Percentiles rank a stretch among this genome's conserved stretches.
Conservation (phyloP, 106 monocot genomes). For the Dendrobium nobile region DNA sequence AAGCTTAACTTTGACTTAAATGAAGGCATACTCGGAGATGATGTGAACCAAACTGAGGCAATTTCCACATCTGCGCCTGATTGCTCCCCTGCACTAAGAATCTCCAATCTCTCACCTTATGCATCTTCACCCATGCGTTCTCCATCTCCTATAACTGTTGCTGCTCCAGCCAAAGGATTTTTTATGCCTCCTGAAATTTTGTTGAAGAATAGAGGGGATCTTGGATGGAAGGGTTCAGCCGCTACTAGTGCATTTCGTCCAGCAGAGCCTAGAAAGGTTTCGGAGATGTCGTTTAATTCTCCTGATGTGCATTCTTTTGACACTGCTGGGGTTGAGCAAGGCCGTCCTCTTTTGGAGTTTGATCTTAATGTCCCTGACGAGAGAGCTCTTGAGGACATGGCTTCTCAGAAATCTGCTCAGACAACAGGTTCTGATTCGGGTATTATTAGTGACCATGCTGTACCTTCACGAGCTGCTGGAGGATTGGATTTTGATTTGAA, state of each 20-base stretch:
- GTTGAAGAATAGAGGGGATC: constrained; percentile 38
- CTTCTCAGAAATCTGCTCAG: constrained; percentile 29
- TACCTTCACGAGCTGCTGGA: constrained; percentile 10
- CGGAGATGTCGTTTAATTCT: constrained; percentile 45
- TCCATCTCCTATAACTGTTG: constrained; percentile 43
- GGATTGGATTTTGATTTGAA: constrained; percentile 69
- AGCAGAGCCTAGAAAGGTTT: constrained; percentile 61
- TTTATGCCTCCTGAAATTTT: constrained; percentile 64
- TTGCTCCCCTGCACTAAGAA: constrained; percentile 18
- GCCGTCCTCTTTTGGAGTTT: constrained; percentile 33
- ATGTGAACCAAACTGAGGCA: constrained; percentile 30
- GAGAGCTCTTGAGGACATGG: constrained; percentile 42
- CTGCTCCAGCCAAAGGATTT: constrained; percentile 68
- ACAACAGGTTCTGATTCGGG: constrained; percentile 21
- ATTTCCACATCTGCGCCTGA: constrained; percentile 5
- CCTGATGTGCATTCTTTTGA: constrained; percentile 26
- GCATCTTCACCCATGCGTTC: constrained; percentile 11
- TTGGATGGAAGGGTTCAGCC: constrained; percentile 75
- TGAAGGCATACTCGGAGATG: constrained; percentile 50
- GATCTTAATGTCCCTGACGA: constrained; percentile 80
- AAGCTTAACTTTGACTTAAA: constrained; percentile 65
- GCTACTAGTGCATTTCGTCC: constrained; percentile 85
- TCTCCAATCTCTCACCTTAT: constrained; percentile 20
- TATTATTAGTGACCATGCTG: constrained; percentile 21
- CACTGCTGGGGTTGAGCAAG: constrained; percentile 11